A percentile compares a stretch with the other conserved stretches of the same genome.
phyloP scores from a whole-genome alignment of 2,329 filamentous ascomycete species.

The Aspergillus brunneoviolaceus region DNA sequence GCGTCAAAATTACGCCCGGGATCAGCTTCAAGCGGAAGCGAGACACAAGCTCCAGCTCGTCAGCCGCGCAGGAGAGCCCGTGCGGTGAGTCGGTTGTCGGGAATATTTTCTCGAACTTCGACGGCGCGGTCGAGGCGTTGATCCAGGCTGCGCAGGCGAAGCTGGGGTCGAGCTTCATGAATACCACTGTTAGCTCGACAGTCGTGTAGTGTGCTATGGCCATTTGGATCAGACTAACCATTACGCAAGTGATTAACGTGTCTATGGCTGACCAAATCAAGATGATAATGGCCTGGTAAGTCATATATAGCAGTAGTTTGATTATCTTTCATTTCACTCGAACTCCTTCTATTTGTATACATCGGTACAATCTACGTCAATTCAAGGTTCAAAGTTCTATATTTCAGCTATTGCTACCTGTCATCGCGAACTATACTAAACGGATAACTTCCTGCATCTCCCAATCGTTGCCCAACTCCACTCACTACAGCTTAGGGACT shows the following conservation, averaged over 20 bases:
- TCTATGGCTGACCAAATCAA: no score
- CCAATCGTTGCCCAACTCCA: neutral
- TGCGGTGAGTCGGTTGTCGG: slow-evolving; percentile 20
- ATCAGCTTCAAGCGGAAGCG: slow-evolving; percentile 33
- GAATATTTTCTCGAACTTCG: slow-evolving; percentile 18
- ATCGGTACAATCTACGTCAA: neutral
- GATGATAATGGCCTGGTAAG: no score
- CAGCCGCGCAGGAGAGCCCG: slow-evolving; percentile 2
- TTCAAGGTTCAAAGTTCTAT: neutral
- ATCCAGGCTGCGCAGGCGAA: slow-evolving; percentile 14
- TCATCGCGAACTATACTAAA: neutral
- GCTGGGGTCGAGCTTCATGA: slow-evolving; percentile 15
- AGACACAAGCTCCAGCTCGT: slow-evolving; percentile 7
- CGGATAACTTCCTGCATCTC: neutral
- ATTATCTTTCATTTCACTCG: no score
- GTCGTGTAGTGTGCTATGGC: neutral
- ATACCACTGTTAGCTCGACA: slow-evolving; percentile 14
- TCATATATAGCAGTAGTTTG: no score
- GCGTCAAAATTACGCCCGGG: slow-evolving; percentile 42
- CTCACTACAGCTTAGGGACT: no score
- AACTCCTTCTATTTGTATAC: no score
- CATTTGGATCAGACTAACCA: no score
- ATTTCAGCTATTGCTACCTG: neutral
- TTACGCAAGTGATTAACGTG: no score
- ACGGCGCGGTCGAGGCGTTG: slow-evolving; percentile 12